These are phyloP conservation scores for Singerocomus inundabilis DNA, from an alignment of 1,284 basidiomycete species.

Conservation along the genomic window DNA sequence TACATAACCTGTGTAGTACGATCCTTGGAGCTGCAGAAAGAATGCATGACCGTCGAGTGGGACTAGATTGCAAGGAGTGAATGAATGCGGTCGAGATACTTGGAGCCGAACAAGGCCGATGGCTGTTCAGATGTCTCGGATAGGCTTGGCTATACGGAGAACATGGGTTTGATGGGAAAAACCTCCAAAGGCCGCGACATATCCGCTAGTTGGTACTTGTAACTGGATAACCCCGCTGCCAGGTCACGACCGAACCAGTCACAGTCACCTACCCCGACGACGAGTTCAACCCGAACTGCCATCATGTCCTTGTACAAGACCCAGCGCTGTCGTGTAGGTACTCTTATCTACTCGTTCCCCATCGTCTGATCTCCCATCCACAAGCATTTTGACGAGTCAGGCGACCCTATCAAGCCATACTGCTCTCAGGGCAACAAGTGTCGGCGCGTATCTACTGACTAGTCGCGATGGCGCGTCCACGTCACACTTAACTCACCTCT, in stretches of 20 bases:
- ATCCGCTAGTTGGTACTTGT: too few species aligned
- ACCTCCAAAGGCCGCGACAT: too few species aligned
- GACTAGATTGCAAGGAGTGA: background rate
- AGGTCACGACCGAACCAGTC: constrained; percentile 23
- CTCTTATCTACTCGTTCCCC: background rate
- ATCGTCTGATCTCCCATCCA: constrained; percentile 11
- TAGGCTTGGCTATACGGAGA: background rate
- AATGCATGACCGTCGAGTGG: constrained; percentile 27
- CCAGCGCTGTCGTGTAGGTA: constrained; percentile 46
- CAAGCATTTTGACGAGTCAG: constrained; percentile 47
- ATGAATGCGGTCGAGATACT: background rate
- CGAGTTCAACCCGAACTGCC: background rate
- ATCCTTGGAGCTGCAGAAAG: constrained; percentile 27
- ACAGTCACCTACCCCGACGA: constrained; percentile 21
- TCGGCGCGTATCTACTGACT: constrained; percentile 37
- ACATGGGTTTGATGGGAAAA: too few species aligned
- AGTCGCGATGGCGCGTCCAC: constrained; percentile 7
- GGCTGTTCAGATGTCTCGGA: constrained; percentile 13
- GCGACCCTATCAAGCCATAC: constrained; percentile 39
- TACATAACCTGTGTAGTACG: constrained; percentile 30
- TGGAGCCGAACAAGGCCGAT: background rate
- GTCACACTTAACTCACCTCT: constrained; percentile 10
- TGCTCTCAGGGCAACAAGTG: constrained; percentile 49
- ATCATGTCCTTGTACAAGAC: constrained; percentile 41
- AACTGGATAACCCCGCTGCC: too few species aligned